Base-by-base conservation (phyloP, 495 filamentous ascomycete species). In the Neurospora hispaniola region DNA sequence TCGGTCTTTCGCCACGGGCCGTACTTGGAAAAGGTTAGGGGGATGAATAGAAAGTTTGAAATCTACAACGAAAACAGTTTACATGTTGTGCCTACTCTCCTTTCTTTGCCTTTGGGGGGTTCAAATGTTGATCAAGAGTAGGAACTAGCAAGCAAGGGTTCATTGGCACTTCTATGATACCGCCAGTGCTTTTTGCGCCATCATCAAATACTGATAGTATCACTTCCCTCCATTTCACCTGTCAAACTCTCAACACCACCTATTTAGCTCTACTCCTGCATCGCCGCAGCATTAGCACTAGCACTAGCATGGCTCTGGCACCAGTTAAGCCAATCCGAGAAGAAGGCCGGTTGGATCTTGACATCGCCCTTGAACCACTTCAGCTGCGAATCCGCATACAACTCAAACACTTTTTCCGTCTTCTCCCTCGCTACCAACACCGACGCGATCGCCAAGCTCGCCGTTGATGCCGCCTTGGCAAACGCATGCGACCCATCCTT, bases 241-340 rank as follows among this genome's bases (percentile, higher is more conserved):
- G 18, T 62, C 23, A 40, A 31, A n/a, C 68, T 59, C 35, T 35
- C 54, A 66, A 31, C 14, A 66, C 54, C 23, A 38, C 43, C 59
- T 46, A 18, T 2, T 20, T 39, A 31, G 35, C 54, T 43, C 73
- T 73, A 38, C 70, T 75, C 72, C 71, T 35, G 35, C 66, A 31
- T 18, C 39, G 42, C 59, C 20, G 71, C 59, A n/a, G 20, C 73
- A 54, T 72, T 75, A 54, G 68, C 72, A 27, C 73, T 75, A 66
- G 68, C 72, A 27, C 38, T 74, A 8, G 82, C 85, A 77, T 85
- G 83, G 59, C 83, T 84, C 82, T 87, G 86, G 73, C 86, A 86
- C 86, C 86, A 88, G 73, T 88, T 86, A n/a, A 85, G 73, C 85
- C 85, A 88, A 48, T 88, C 86, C 23, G 78, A 74, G 70, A 88